Base-by-base conservation (phyloP, 2,329 filamentous ascomycete species). In the Botryosphaeria agaves region DNA sequence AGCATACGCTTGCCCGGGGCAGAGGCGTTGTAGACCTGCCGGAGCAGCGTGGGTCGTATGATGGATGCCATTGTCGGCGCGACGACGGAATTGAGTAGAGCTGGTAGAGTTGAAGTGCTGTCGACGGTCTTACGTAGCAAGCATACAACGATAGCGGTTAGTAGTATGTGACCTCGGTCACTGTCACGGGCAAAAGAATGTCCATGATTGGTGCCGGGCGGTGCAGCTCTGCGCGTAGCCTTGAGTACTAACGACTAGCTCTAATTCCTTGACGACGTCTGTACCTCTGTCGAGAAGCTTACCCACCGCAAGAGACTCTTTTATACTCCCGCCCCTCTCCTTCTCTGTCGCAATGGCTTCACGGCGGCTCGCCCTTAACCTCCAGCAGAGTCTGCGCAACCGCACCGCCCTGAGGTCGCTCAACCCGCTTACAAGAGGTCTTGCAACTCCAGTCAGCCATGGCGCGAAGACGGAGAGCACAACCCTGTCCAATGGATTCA, bases 401-500 rank as follows among this genome's bases (percentile, higher is more conserved):
- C 81, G 83, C 60, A 71, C 79, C 61, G 79, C 80, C 61, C 69
- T 89, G 61, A 65, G 71, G 57, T 67, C 77, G 45, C 65, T 84
- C 58, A 66, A 72, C 57, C 69, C 78, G 44, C 65, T 89, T 61
- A 77, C 73, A 61, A 74, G 87, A 66, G 79, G 80, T 55, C 83
- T 94, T 56, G 87, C 87, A 51, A 87, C 85, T 45, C 85, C 87
- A 47, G 76, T 89, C 43, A 45, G 51, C 49, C 52, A 62, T 49
- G 70, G 76, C 60, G 66, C 75, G 66, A 87, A 81, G 67, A 94
- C 85, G 48, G 78, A 95, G 70, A 85, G 81, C 50, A 95, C 89
- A 40, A 98, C 89, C 33, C 72, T 98, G 55, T 81, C 77, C 64
- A 98, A 95, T 69, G 89, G 89, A 59, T 72, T 98, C 67, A 98